Evolutionary conservation across 805 yeast species (phyloP), one percentile per base, ranked within the genome.

Genomic region (Wickerhamiella sorbophila): DNA sequence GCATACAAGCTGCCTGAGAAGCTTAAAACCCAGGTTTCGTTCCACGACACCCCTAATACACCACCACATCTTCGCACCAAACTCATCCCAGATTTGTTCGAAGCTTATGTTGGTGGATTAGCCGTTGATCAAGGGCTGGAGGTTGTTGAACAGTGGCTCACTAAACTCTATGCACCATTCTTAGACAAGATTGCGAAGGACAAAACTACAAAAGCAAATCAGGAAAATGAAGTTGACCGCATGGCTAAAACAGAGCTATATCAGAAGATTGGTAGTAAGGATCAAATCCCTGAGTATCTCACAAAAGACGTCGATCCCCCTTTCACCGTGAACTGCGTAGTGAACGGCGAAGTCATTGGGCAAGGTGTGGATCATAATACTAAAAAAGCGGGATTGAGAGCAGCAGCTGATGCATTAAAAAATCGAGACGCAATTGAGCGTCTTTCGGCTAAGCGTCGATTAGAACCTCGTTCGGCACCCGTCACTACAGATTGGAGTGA

Each of bases 81-180:
- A 55, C 64, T 81, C 3, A 71, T 71, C 53, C 95, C 97, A 0
- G 98, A 88, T 65, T 75, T 81, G 0, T 83, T 88, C 56, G 98
- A 91, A 61, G 95, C 97, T 0, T 88, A 88, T 51, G 69, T 91
- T 36, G 97, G 95, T 5, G 98, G 93, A 0, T 59, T 88, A 26
- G 70, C 50, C 8, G 35, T 51, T 5, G 50, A 52, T 31, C 36
- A 44, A 12, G 64, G 63, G 6, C 48, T 51, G 4, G 39, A 41
- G 1, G 50, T 46, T 3, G 59, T 55, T 1, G 50, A 52, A 14
- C 27, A 49, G 6, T 65, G 67, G 65, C 51, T 64, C 8, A 33
- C 38, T 5, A 47, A 48, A 16, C 53, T 64, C n/a, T 56, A 54
- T 15, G 46, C 41, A 33, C 66, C 67, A 2, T 42, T 54, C 10